Conservation (phyloP, 495 filamentous ascomycete genomes). For the Hamigera avellanea region DNA sequence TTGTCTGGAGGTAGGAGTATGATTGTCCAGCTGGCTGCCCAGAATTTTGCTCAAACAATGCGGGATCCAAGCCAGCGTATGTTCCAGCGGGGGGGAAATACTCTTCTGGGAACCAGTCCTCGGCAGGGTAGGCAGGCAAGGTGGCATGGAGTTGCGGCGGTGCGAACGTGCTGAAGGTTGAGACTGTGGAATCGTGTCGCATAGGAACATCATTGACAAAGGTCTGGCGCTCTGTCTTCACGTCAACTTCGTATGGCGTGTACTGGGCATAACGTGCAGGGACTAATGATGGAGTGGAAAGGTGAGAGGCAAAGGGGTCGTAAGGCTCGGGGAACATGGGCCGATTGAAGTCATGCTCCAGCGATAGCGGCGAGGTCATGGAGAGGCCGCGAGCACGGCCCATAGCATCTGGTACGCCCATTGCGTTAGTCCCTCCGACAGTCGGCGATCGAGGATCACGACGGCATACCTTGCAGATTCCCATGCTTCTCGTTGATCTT, state of each 20-base stretch:
- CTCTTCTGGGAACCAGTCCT: conserved; percentile 67
- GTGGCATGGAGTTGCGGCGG: conserved; percentile 58
- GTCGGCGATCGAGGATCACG: too few species aligned
- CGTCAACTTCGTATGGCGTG: conserved; percentile 82
- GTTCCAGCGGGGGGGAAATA: conserved; percentile 40
- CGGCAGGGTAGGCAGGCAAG: conserved; percentile 55
- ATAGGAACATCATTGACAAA: conserved; percentile 85
- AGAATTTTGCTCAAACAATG: conserved; percentile 9
- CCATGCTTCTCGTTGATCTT: conserved; percentile 78
- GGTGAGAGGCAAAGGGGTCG: conserved; percentile 45
- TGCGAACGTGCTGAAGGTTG: conserved; percentile 77
- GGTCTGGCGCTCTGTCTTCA: conserved; percentile 90
- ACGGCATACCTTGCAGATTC: conserved; percentile 31
- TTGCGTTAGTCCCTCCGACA: too few species aligned
- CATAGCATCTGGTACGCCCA: conserved; percentile 10
- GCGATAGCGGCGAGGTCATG: conserved; percentile 49
- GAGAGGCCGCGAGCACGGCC: conserved; percentile 10
- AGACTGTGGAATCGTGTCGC: conserved; percentile 68
- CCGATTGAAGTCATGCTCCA: conserved; percentile 65
- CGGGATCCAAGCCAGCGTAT: conserved; percentile 33
- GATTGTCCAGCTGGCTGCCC: conserved; percentile 12
- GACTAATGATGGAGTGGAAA: conserved; percentile 26
- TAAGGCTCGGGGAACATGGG: conserved; percentile 44
- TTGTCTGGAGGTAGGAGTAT: conserved; percentile 43
- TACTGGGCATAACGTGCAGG: conserved; percentile 29